These are phyloP conservation scores for Rubia balearica DNA, from an alignment of 305 asterid species.

Conservation along the genomic window DNA sequence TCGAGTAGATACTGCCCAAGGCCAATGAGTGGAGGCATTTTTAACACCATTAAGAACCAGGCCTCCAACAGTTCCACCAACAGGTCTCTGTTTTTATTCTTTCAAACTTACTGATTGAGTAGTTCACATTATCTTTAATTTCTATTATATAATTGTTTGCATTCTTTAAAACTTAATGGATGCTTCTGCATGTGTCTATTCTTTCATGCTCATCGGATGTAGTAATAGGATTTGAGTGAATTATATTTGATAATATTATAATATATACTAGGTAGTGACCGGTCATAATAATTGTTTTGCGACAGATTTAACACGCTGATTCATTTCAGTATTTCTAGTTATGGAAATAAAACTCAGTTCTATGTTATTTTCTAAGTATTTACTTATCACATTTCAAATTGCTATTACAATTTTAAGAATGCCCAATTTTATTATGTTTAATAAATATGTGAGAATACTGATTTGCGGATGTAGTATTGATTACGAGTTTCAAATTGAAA, in stretches of 20 bases:
- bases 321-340: no score
- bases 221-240: neutral
- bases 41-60: neutral
- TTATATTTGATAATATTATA: neutral
- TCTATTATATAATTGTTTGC: constrained; percentile 4
- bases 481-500: no score
- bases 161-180: neutral
- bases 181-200: neutral
- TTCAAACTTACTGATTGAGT: neutral
- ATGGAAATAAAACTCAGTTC: no score
- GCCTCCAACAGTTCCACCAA: neutral
- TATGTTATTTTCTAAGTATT: no score
- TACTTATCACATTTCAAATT: no score
- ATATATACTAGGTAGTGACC: no score
- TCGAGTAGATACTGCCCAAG: neutral
- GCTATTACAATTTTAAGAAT: no score
- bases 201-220: neutral
- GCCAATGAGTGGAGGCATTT: constrained; percentile 5
- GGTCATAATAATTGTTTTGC: no score
- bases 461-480: no score
- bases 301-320: no score
- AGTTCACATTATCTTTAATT: neutral
- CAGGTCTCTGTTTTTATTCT: constrained; percentile 11
- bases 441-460: no score
- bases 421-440: no score